Percentiles rank a stretch among this genome's conserved stretches.
These are phyloP conservation scores for Mucor mucedo DNA, from an alignment of 371 early-diverging fungal genomes.

Conservation along the genomic window DNA sequence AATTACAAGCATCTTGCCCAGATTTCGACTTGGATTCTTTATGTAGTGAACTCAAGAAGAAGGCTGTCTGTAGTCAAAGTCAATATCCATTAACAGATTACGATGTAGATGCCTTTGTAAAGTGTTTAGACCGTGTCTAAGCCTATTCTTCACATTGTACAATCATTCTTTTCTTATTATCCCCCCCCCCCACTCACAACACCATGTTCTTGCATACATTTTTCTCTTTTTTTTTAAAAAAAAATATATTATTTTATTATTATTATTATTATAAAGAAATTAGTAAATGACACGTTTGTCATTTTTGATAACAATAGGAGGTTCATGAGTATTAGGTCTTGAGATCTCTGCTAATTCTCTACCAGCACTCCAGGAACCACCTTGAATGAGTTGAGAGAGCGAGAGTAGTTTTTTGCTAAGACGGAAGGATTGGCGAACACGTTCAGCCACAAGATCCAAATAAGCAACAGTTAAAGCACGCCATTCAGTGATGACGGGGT, in stretches of 20 bases:
- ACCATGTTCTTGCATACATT: neutral
- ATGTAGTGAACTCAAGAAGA: constrained; percentile 26
- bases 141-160: constrained; percentile 1
- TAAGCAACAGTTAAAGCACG: constrained; percentile 88
- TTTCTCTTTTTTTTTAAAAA: neutral
- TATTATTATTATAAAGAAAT: neutral
- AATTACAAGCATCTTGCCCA: constrained; percentile 25
- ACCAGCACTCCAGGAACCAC: constrained; percentile 90
- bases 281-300: constrained; percentile 33
- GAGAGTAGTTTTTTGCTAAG: constrained; percentile 66
- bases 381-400: constrained; percentile 87
- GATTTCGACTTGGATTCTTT: constrained; percentile 39
- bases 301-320: constrained; percentile 82
- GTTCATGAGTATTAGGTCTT: constrained; percentile 84
- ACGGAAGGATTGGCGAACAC: constrained; percentile 67
- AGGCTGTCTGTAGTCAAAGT: constrained; percentile 20
- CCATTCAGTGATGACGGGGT: constrained; percentile 92
- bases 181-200: neutral
- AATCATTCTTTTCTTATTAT: neutral
- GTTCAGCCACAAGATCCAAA: constrained; percentile 77
- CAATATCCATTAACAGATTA: constrained; percentile 14
- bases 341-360: constrained; percentile 84
- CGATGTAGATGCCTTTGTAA: constrained; percentile 21
- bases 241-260: too few relatives aligned
- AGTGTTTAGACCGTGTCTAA: constrained; percentile 15